Evolutionary conservation across 805 yeast species (phyloP).

Genomic region (Candida ovalis): DNA sequence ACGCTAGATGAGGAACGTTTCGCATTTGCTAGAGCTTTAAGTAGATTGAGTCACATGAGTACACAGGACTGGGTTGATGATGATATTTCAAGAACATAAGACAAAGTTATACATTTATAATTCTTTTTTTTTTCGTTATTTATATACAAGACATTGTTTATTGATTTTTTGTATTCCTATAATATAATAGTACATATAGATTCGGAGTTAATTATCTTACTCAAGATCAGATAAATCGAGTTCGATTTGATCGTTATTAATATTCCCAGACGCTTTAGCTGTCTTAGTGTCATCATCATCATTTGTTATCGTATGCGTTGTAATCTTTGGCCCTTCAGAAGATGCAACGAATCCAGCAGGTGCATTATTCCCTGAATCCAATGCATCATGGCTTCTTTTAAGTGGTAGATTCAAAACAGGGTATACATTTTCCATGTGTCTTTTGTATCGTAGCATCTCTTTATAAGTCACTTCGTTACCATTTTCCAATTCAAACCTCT

Average conservation of each 20-base stretch:
- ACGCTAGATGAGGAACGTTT: slow-evolving; percentile 87
- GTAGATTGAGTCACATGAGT: slow-evolving; percentile 90
- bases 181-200: slow-evolving; percentile 1
- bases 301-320: slow-evolving; percentile 18
- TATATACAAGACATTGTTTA: neutral
- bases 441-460: slow-evolving; percentile 63
- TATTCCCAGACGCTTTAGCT: slow-evolving; percentile 2
- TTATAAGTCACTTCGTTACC: slow-evolving; percentile 74
- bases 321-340: slow-evolving; percentile 33
- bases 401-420: slow-evolving; percentile 16
- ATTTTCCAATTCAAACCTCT: slow-evolving; percentile 61
- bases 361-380: slow-evolving; percentile 17
- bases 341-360: slow-evolving; percentile 50
- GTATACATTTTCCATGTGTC: slow-evolving; percentile 29
- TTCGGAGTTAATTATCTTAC: slow-evolving; percentile 6
- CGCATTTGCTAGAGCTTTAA: slow-evolving; percentile 93
- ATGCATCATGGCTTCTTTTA: slow-evolving; percentile 10
- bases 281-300: slow-evolving; percentile 3
- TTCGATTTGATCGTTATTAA: slow-evolving; percentile 60
- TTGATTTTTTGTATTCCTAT: neutral
- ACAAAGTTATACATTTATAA: neutral
- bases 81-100: slow-evolving; percentile 8
- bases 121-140: neutral
- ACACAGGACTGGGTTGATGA: slow-evolving; percentile 84
- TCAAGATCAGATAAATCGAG: slow-evolving; percentile 39